A percentile compares a stretch with the other conserved stretches of the same genome.
These are phyloP conservation scores for Fistulinella cinereoalba DNA, from an alignment of 1,284 basidiomycete genomes.

Conservation along the genomic window DNA sequence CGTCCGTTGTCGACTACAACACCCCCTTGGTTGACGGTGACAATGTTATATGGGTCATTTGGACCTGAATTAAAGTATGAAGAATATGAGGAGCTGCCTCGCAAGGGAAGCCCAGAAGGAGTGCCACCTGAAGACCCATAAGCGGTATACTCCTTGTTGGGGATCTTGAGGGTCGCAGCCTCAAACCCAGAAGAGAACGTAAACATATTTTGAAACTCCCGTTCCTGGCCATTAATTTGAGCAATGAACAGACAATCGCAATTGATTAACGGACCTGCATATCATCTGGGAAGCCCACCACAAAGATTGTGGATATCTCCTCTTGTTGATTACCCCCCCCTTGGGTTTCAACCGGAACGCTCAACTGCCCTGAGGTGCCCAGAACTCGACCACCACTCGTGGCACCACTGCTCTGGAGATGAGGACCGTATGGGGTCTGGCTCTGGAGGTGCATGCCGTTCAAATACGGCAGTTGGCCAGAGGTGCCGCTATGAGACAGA, in stretches of 20 bases:
- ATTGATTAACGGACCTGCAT: conserved; percentile 74
- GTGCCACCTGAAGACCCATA: conserved; percentile 51
- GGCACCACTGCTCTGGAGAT: conserved; percentile 46
- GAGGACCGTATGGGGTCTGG: conserved; percentile 71
- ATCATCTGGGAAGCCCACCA: conserved; percentile 98
- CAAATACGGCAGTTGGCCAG: conserved; percentile 33
- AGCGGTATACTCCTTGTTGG: conserved; percentile 79
- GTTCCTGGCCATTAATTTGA: conserved; percentile 60
- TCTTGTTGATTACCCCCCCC: conserved; percentile 50
- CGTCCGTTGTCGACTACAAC: conserved; percentile 69
- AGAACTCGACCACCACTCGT: conserved; percentile 28
- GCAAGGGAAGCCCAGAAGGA: conserved; percentile 32
- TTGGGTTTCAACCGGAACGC: conserved; percentile 19
- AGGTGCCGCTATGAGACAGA: conserved; percentile 27
- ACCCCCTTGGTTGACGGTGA: conserved; percentile 74
- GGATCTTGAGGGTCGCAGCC: conserved; percentile 96
- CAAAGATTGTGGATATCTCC: conserved; percentile 97
- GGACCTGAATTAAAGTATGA: conserved; percentile 46
- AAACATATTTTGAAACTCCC: conserved; percentile 99
- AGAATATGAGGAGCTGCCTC: conserved; percentile 32
- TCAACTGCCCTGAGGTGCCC: conserved; percentile 26
- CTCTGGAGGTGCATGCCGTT: conserved; percentile 54
- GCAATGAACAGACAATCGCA: conserved; percentile 3
- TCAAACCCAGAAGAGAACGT: conserved; percentile 95
- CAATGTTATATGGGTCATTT: conserved; percentile 76